phyloP scores from a whole-genome alignment of 179 eudicot genomes.

The Spergularia azorica region DNA sequence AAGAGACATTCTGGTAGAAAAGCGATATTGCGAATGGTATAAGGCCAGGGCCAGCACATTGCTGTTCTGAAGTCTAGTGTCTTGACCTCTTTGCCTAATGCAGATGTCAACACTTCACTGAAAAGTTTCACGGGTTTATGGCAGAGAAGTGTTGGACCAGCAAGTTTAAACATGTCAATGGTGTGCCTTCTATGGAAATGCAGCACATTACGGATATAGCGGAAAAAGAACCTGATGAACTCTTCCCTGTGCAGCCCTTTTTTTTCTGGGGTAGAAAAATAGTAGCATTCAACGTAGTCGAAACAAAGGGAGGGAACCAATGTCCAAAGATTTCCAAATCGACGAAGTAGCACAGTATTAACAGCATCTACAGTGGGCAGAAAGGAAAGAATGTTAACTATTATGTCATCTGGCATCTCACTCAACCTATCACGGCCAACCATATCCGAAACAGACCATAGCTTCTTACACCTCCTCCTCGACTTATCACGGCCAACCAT shows the following conservation, averaged over 20 bases:
- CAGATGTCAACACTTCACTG: neutral
- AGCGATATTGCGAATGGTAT: accelerated
- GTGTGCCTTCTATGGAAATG: too few species aligned
- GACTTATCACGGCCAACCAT: neutral
- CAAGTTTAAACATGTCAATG: too few species aligned
- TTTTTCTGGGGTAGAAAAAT: neutral
- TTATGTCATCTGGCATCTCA: too few species aligned
- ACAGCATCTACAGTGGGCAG: slow-evolving; percentile 14
- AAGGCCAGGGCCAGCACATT: neutral
- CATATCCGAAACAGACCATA: too few species aligned
- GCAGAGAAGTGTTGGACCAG: neutral
- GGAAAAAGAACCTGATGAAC: neutral
- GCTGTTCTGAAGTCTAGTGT: too few species aligned
- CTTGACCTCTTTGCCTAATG: slow-evolving; percentile 1
- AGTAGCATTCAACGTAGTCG: too few species aligned
- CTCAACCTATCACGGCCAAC: too few species aligned
- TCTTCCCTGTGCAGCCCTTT: too few species aligned
- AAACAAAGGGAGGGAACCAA: slow-evolving; percentile 2
- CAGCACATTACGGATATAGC: neutral
- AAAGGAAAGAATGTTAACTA: neutral
- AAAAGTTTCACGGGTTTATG: neutral
- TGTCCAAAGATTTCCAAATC: slow-evolving; percentile 21
- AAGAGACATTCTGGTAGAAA: neutral
- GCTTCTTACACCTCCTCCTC: neutral
- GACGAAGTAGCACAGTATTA: slow-evolving; percentile 5